Base-by-base conservation (phyloP, 1,139 yeast genomes). In the Yarrowia galli region DNA sequence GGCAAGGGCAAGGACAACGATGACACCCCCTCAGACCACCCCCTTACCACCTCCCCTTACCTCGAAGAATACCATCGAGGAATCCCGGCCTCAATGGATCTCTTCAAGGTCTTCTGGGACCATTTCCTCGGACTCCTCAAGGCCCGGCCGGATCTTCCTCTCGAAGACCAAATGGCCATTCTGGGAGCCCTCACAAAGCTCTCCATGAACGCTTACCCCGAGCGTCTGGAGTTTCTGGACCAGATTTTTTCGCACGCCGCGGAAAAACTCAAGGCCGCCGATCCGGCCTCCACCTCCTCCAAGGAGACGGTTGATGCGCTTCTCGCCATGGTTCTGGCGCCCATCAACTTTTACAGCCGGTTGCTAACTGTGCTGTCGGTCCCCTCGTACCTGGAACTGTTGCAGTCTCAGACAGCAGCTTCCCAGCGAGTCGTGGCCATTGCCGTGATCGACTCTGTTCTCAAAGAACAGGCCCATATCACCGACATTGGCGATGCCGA, bases 171-270 rank as follows among this genome's bases (percentile, higher is more conserved):
- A 69, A 84, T 91, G 8, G 82, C 84, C 0, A 81, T 92, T 38
- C 80, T 92, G 63, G 88, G 87, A 69, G 85, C 90, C 18, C 83
- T 91, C 51, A 83, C 89, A 66, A 85, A 84, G 70, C 78, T 93
- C 53, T 83, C 92, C 0, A 80, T 91, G 66, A 82, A 85, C 12
- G 90, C 89, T 79, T 91, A 90, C 73, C 90, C 92, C 1, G 80
- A 83, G 0, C 84, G 87, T 69, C 82, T 82, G 69, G 84, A 81
- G 6, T 87, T 90, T 75, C 80, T 92, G 69, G 88, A 91, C 74
- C 78, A 79, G 51, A 81, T 92, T 36, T 88, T 85, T 74, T 79
- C 84, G 69, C 88, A 84, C 75, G 88, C 91, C 0, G 79, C 83
- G 32, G 83, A 83, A 65, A 84, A 85, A 71, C 80, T 84, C 68